Base-by-base conservation (phyloP, 495 filamentous ascomycete genomes). In the Aspergillus ostianus region DNA sequence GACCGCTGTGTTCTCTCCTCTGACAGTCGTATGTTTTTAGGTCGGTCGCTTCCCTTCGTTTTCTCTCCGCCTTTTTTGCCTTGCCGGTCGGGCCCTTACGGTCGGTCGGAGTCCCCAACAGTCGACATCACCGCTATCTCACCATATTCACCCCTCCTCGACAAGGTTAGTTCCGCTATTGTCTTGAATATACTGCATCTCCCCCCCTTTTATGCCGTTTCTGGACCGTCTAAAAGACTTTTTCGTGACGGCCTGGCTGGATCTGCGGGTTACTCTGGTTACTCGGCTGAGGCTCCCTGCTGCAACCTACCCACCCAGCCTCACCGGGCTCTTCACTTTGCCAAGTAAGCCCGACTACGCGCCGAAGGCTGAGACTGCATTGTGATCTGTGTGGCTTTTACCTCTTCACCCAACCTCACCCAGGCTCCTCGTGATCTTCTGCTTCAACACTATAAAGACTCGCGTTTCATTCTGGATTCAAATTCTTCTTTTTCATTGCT, bases 101-200 rank as follows among this genome's bases (percentile, higher is more conserved):
- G 61, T 67, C 62, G 53, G 50, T 46, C 36, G 27, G 19, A 48
- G 47, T 41, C 36, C 54, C 56, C 62, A 61, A 55, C 55, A 53
- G 52, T 63, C 63, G 65, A 67, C 65, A 66, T 70, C 61, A 68
- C 65, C 60, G 60, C 61, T 62, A 65, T 55, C 65, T 65, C 67
- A 65, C 61, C 60, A 48, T 56, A 12, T 41, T 68, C 61, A 68
- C 65, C 61, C 58, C 61, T 62, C 63, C 52, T 63, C 64, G 64
- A 65, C 61, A 58, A 48, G 52, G 21, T 30, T 47, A 26, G 13
- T 51, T 44, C 32, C 48, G 29, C 41, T 44, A 29, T 19, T 46
- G 20, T 29, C 20, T 7, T 20, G 19, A 48, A 44, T 29, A 52
- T 49, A 36, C 30, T 57, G 48, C 54, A 41, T 41, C 59, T 44